phyloP scores from a whole-genome alignment of 441 rosid species.

The Manihot esculenta region DNA sequence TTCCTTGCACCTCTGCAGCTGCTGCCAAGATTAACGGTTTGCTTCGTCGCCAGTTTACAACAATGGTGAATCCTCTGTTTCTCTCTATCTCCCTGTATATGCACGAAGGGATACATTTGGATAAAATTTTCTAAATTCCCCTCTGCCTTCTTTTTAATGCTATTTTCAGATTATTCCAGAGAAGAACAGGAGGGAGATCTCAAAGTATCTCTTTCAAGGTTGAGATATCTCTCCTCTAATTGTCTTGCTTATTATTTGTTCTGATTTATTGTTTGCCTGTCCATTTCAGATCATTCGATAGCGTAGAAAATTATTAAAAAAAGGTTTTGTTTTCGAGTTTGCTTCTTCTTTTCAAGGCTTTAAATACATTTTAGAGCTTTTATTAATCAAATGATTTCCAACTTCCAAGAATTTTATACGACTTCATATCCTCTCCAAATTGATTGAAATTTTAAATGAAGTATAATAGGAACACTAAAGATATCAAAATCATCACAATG shows the following conservation, averaged over 20 bases:
- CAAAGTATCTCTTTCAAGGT: slow-evolving; percentile 97
- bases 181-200: no score
- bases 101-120: no score
- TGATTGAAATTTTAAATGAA: neutral
- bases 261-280: neutral
- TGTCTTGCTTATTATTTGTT: neutral
- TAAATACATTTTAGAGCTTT: neutral
- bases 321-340: neutral
- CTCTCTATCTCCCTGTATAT: neutral
- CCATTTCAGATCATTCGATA: neutral
- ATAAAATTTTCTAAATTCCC: neutral
- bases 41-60: slow-evolving; percentile 8
- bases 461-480: neutral
- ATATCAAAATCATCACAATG: neutral
- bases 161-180: slow-evolving; percentile 68
- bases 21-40: slow-evolving; percentile 6
- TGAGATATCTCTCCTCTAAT: neutral
- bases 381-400: neutral
- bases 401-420: no score
- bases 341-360: neutral
- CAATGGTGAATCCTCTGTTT: slow-evolving; percentile 29
- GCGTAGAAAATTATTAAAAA: neutral
- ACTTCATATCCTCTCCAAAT: no score
- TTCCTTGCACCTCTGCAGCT: neutral
- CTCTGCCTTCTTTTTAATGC: neutral